These are phyloP conservation scores for Tricholoma flavovirens DNA, from an alignment of 768 basidiomycete species.

Conservation along the genomic window DNA sequence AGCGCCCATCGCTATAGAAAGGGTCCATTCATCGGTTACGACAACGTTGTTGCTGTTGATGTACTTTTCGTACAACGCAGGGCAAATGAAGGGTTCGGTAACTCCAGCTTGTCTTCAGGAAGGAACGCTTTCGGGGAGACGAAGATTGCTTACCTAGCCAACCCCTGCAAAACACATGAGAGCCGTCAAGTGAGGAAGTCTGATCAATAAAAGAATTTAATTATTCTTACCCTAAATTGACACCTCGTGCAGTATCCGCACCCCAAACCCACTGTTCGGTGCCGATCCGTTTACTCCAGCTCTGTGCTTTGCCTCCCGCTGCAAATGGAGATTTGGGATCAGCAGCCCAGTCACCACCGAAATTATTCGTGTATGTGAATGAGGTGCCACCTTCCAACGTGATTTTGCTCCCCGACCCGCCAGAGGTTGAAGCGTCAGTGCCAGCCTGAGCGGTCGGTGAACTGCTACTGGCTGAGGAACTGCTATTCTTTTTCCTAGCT, in stretches of 20 bases:
- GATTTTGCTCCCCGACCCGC: conserved; percentile 61
- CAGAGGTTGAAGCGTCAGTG: conserved; percentile 32
- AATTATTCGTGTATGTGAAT: conserved; percentile 72
- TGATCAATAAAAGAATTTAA: conserved; percentile 5
- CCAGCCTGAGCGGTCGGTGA: no score
- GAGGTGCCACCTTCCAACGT: conserved; percentile 70
- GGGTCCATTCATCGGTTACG: conserved; percentile 59
- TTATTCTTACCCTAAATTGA: conserved; percentile 50
- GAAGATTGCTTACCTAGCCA: conserved; percentile 34
- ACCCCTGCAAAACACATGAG: conserved; percentile 25
- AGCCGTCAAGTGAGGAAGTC: neutral
- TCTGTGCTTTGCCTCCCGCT: conserved; percentile 68
- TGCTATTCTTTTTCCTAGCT: conserved; percentile 11
- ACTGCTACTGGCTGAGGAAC: conserved; percentile 8
- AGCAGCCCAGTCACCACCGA: conserved; percentile 79
- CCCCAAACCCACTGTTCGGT: conserved; percentile 71
- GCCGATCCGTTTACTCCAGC: conserved; percentile 72
- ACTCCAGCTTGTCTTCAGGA: conserved; percentile 62
- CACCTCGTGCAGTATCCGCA: conserved; percentile 47
- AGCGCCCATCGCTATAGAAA: conserved; percentile 49
- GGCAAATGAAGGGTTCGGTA: conserved; percentile 58
- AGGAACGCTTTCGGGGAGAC: conserved; percentile 27
- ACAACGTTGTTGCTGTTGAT: conserved; percentile 25
- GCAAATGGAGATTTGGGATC: conserved; percentile 69
- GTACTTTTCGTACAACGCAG: conserved; percentile 56